phyloP scores from a whole-genome alignment of 257 asterid species.

The Nicotiana obtusifolia region DNA sequence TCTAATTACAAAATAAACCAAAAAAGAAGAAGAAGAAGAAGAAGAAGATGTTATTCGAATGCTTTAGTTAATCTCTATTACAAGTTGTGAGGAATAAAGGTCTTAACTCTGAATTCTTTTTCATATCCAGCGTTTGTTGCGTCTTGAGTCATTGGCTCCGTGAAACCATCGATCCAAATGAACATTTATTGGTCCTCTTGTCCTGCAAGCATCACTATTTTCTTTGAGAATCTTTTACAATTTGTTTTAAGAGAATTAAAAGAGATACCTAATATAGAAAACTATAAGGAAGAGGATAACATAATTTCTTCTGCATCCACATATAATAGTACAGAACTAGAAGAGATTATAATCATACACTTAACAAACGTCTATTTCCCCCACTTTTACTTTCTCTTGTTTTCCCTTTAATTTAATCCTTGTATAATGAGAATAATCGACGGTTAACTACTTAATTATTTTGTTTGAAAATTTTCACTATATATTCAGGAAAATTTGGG shows the following conservation, averaged over 20 bases:
- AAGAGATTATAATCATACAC: background rate
- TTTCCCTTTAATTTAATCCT: background rate
- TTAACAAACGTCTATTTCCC: background rate
- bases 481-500: no score
- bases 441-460: background rate
- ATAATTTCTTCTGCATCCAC: background rate
- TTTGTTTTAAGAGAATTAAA: background rate
- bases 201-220: conserved; percentile 34
- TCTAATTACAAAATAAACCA: background rate
- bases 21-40: background rate
- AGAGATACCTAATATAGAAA: no score
- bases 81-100: background rate
- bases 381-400: background rate
- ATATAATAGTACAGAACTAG: background rate
- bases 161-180: conserved; percentile 95
- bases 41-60: background rate
- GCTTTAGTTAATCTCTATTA: background rate
- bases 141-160: conserved; percentile 63
- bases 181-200: conserved; percentile 55
- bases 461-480: background rate
- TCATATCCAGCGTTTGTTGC: conserved; percentile 62
- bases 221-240: background rate
- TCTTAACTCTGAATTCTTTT: background rate
- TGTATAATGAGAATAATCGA: background rate
- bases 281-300: background rate